Evolutionary conservation across 495 filamentous ascomycete genomes (phyloP).

Genomic region (Glonium stellatum): DNA sequence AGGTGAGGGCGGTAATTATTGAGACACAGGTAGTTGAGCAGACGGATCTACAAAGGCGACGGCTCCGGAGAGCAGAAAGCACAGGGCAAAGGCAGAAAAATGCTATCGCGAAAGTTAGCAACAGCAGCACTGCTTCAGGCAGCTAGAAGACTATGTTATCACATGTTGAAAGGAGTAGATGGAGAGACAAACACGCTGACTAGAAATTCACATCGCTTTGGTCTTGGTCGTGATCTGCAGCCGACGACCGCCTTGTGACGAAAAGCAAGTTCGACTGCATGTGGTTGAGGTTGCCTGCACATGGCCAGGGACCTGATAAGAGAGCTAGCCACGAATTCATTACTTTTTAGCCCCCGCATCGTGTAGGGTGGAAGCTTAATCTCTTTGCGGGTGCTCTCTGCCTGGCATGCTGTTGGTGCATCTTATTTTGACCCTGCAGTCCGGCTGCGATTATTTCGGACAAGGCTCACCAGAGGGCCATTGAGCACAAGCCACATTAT

Average conservation of each 20-base stretch:
- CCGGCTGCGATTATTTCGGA: no score
- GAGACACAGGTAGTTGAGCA: not conserved
- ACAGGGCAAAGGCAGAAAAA: not conserved
- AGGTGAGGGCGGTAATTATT: not conserved
- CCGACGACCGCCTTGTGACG: conserved; percentile 2
- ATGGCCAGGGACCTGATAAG: conserved; percentile 19
- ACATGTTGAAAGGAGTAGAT: conserved; percentile 26
- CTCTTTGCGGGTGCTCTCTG: not conserved
- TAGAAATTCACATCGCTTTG: conserved; percentile 14
- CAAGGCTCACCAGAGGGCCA: not conserved
- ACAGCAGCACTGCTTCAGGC: conserved; percentile 21
- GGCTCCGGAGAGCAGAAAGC: not conserved
- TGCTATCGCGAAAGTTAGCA: not conserved
- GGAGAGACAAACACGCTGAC: conserved; percentile 26
- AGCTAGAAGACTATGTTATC: conserved; percentile 17
- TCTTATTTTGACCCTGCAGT: no score
- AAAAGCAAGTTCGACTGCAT: conserved; percentile 8
- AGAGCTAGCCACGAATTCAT: conserved; percentile 15
- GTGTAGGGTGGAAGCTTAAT: not conserved
- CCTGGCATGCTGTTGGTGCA: not conserved
- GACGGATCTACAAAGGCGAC: not conserved
- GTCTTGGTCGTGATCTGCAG: conserved; percentile 1
- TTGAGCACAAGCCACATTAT: not conserved
- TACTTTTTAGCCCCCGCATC: conserved; percentile 3
- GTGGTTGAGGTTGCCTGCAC: conserved; percentile 14